Evolutionary conservation across 345 rosid genomes (phyloP), one percentile per base, ranked within the genome.

Genomic region (Eutrema yunnanense): DNA sequence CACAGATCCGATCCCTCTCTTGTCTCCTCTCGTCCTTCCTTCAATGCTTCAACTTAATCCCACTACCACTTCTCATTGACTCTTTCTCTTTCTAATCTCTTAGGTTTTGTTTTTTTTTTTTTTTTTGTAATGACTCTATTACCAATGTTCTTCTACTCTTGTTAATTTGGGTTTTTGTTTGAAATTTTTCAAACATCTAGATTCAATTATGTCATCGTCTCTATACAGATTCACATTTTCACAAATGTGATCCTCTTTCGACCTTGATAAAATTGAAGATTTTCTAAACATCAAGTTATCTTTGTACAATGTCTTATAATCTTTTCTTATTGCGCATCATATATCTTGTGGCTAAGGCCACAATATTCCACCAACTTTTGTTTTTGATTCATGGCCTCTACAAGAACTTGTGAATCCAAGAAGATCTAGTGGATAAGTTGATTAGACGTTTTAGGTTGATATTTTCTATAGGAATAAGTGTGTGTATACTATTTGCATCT

Each of bases 21-120:
- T 89, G 22, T 86, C 97, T 26, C 96, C 97, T 61, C 96, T 89
- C 0, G 96, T 87, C n/a, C 81, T 74, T 70, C 95, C 95, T 70
- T 69, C 85, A 44, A 54, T 66, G 80, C 78, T 80, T 60, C 81
- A 80, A 30, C 76, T 81, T 62, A 71, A 51, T 42, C 68, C 72
- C 4, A 27, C 80, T 8, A 57, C 76, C 37, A 55, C 65, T 60
- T 68, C 79, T 67, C 73, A 56, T 57, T 76, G 56, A 75, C 29
- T 61, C 43, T 53, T 46, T 27, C 43, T 70, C 8, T 12, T 53
- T n/a, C 32, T 37, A 26, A 34, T 10, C 16, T 43, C 56, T 38
- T 63, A 40, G 60, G n/a, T 19, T 54, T 30, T n/a, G n/a, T 52
- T 8, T 14, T 37, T 1, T 4, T 14, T 37, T 1, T 4, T 53